Evolutionary conservation across 495 filamentous ascomycete genomes (phyloP), one percentile per base, ranked within the genome.

Genomic region (Xylaria flabelliformis): DNA sequence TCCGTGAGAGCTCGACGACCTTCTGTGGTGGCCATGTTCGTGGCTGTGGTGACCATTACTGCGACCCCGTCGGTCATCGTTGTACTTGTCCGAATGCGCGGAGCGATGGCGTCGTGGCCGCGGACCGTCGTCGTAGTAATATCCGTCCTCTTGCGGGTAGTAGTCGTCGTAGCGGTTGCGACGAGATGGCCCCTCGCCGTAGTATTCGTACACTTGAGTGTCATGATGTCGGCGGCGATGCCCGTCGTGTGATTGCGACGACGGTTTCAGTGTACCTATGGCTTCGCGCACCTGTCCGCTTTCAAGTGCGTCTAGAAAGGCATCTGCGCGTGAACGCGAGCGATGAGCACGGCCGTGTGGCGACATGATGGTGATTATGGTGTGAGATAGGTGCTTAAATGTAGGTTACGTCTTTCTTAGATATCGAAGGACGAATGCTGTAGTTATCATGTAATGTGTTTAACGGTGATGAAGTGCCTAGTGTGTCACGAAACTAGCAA

Each of bases 281-380:
- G 71, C 64, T 0, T 69, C 71, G 55, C 55, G 34, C 29, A 68
- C 13, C 13, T 59, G 64, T 19, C 71, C 65, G 44, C 65, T 29
- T 2, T 63, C 71, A 32, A 73, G 65, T 1, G 71, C 71, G 24
- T 69, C 71, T 7, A 69, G 44, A 24, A 73, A 69, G 15, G 56
- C 64, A 44, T 61, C 56, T 4, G 71, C 41, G 29, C 56, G 55
- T 17, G 71, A 73, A 56, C 71, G 71, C 41, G 59, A 44, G 46
- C 46, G 65, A 56, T 69, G 64, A 10, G 32, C 50, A 59, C 66
- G 72, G 10, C 67, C 26, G 17, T 68, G 67, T 10, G 72, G 64
- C 4, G 68, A 53, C 68, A 70, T 62, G 15, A 26, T 19, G 51
- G 8, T 48, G 39, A 12, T 67, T 46, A 1, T 26, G 36, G 6